phyloP scores from a whole-genome alignment of 2,329 filamentous ascomycete species.

The Aspergillus ibericus region DNA sequence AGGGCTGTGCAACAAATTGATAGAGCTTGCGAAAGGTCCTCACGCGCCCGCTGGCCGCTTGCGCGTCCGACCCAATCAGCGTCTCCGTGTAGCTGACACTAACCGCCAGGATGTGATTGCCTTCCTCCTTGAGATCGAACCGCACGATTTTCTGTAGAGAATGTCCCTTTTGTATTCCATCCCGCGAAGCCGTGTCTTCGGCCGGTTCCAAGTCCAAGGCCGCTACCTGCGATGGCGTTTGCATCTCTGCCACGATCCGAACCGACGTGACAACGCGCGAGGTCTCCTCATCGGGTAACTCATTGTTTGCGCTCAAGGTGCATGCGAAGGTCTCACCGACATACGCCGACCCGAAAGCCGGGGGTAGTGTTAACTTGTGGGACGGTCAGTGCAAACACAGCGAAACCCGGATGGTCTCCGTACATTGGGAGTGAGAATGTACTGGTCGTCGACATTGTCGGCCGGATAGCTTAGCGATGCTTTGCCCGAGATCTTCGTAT shows the following conservation, averaged over 20 bases:
- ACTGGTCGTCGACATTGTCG: slow-evolving; percentile 48
- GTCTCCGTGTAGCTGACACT: slow-evolving; percentile 94
- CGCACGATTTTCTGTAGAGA: slow-evolving; percentile 79
- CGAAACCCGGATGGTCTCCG: slow-evolving; percentile 9
- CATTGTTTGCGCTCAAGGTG: slow-evolving; percentile 94
- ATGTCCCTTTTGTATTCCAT: slow-evolving; percentile 48
- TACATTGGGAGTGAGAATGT: slow-evolving; percentile 58
- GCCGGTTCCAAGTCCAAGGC: slow-evolving; percentile 56
- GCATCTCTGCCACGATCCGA: slow-evolving; percentile 87
- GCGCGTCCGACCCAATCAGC: slow-evolving; percentile 48
- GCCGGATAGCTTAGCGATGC: slow-evolving; percentile 75
- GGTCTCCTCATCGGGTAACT: slow-evolving; percentile 51
- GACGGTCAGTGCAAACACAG: slow-evolving; percentile 14
- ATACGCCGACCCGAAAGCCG: slow-evolving; percentile 90
- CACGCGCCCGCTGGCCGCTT: slow-evolving; percentile 61
- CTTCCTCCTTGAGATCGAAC: slow-evolving; percentile 91
- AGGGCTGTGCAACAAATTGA: slow-evolving; percentile 90
- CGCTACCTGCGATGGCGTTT: slow-evolving; percentile 77
- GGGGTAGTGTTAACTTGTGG: slow-evolving; percentile 71
- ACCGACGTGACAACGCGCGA: slow-evolving; percentile 67
- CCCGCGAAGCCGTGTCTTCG: slow-evolving; percentile 48
- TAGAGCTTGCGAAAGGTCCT: slow-evolving; percentile 93
- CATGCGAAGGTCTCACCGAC: slow-evolving; percentile 95
- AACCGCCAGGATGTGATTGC: slow-evolving; percentile 87
- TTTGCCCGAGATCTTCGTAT: slow-evolving; percentile 54